Evolutionary conservation across 768 basidiomycete species (phyloP).

Genomic region (Lyophyllum shimeji): DNA sequence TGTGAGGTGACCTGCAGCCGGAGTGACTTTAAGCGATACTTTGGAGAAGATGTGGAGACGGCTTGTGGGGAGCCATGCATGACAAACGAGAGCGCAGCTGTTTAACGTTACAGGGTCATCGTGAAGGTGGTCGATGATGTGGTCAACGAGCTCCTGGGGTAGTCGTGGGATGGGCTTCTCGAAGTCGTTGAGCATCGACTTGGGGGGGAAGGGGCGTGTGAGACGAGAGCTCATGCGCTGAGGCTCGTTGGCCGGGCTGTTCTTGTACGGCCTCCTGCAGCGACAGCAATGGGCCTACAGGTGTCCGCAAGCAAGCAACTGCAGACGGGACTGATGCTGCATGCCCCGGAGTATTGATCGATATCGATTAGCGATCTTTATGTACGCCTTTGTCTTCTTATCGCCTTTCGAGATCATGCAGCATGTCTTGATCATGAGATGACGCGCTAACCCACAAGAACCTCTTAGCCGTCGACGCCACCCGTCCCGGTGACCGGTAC

Average conservation of each 20-base stretch:
- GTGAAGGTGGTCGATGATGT: conserved; percentile 44
- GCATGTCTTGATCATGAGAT: conserved; percentile 18
- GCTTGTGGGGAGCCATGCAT: conserved; percentile 38
- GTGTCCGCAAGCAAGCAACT: conserved; percentile 14
- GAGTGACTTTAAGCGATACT: conserved; percentile 30
- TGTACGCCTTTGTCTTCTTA: conserved; percentile 15
- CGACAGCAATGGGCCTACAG: conserved; percentile 6
- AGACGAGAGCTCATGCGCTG: conserved; percentile 12
- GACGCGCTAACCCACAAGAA: too few species aligned
- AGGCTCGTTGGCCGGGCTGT: conserved; percentile 3
- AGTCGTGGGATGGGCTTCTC: conserved; percentile 22
- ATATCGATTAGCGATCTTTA: conserved; percentile 20
- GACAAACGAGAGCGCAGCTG: conserved; percentile 36
- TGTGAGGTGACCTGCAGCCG: conserved; percentile 17
- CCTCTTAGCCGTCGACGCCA: not conserved
- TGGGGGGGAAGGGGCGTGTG: not conserved
- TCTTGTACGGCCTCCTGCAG: conserved; percentile 14
- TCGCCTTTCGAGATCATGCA: conserved; percentile 15
- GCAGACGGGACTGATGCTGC: conserved; percentile 14
- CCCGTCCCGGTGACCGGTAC: conserved; percentile 14
- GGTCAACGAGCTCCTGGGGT: conserved; percentile 48
- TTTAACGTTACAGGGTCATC: conserved; percentile 30
- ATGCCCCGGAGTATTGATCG: conserved; percentile 18
- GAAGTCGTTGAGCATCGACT: conserved; percentile 13
- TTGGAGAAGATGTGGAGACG: conserved; percentile 41